Evolutionary conservation across 2,329 filamentous ascomycete genomes (phyloP), one percentile per base, ranked within the genome.

Genomic region (Colletotrichum horii): DNA sequence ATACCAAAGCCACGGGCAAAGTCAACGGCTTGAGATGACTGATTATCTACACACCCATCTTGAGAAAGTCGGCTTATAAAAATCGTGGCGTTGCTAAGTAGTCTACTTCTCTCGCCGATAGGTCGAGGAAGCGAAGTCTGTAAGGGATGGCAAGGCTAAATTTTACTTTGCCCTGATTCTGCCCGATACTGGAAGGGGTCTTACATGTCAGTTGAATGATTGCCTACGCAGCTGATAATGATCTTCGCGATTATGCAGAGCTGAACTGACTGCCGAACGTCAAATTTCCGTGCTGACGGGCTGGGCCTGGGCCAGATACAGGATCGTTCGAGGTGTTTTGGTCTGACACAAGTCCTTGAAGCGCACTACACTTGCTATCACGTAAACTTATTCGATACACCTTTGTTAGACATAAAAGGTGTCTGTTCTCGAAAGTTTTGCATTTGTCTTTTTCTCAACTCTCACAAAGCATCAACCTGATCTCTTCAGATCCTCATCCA

Each of bases 271-370:
- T 34, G 32, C 28, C 58, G 6, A 34, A 15, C 1, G 30, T 62
- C 58, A 36, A 62, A 62, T 62, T 62, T 62, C 58, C 58, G 19
- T 62, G 58, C 58, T 62, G 28, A 62, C 30, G 58, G 28, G 58
- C 58, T 36, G 28, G 58, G 22, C 14, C 19, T 15, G 19, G 7
- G 12, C 58, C 28, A 36, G 14, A 30, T 8, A 6, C 15, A n/a
- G n/a, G 6, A 19, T 64, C 30, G 61, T 28, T 64, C 34, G 34
- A 64, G 34, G 34, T 64, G 61, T 64, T 64, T 43, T 64, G 16
- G n/a, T 24, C 61, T 64, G 61, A 38, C 24, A 64, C 61, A 19
- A 22, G n/a, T 22, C n/a, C n/a, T 52, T 2, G n/a, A 52, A 52
- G 43, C 6, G n/a, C n/a, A 22, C 43, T 8, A 22, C 11, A 52